These are phyloP conservation scores for Leptosphaerulina australis DNA, from an alignment of 2,329 filamentous ascomycete genomes.

Conservation along the genomic window DNA sequence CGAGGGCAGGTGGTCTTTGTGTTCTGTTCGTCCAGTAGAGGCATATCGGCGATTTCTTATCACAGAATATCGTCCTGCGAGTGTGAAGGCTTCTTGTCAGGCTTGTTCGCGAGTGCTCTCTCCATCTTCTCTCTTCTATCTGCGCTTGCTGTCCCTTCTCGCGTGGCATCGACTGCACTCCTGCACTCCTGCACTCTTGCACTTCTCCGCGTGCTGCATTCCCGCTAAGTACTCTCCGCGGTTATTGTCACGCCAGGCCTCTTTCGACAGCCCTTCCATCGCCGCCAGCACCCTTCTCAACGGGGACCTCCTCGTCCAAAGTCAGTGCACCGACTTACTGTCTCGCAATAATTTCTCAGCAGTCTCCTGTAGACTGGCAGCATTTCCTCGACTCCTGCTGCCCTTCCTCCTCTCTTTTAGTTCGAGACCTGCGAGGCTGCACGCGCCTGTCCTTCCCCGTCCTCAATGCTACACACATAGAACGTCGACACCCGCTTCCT, in stretches of 20 bases:
- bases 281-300: slow-evolving; percentile 14
- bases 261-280: slow-evolving; percentile 15
- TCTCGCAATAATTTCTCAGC: slow-evolving; percentile 9
- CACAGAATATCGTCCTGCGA: slow-evolving; percentile 4
- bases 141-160: not conserved
- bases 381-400: slow-evolving; percentile 3
- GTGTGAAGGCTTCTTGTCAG: slow-evolving; percentile 5
- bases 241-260: slow-evolving; percentile 6
- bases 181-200: too few species aligned
- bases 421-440: slow-evolving; percentile 21
- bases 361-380: slow-evolving; percentile 2
- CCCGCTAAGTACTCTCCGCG: slow-evolving; percentile 2
- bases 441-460: slow-evolving; percentile 22
- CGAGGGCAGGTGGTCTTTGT: slow-evolving; percentile 18
- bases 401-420: slow-evolving; percentile 4
- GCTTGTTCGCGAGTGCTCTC: not conserved
- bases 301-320: slow-evolving; percentile 19
- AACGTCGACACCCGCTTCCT: slow-evolving; percentile 31
- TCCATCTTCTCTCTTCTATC: not conserved
- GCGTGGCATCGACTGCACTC: not conserved
- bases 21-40: slow-evolving; percentile 2
- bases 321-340: slow-evolving; percentile 19
- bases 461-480: slow-evolving; percentile 46
- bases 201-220: not conserved
- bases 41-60: slow-evolving; percentile 13